Evolutionary conservation across 2,329 filamentous ascomycete species (phyloP), one percentile per base, ranked within the genome.

Genomic region (Cytospora leucostoma): DNA sequence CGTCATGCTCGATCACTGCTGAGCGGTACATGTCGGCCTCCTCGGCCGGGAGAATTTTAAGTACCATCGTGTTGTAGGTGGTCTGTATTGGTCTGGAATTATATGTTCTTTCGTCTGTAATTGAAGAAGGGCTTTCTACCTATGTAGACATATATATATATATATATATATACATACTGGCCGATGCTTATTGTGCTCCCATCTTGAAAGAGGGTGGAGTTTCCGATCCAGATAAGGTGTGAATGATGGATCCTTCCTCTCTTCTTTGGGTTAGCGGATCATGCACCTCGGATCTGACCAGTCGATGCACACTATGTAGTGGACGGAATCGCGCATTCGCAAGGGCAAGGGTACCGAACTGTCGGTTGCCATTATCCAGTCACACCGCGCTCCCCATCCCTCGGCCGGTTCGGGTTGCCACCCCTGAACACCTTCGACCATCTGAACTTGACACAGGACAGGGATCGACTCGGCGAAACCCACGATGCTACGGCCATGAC

Each of bases 1-100:
- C 78, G 4, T 65, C 68, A 17, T 55, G 65, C 67, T 80, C 78
- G 51, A 80, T 77, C 55, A 73, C 69, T 19, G 72, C 71, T 38
- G 72, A 69, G 34, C 75, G 76, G 34, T 62, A 59, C 21, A 74
- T 74, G 67, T 80, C 78, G 44, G 71, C 71, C 50, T 71, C 73
- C 7, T 67, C 73, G 19, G 76, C 76, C 27, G 70, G 68, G 10
- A 72, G 68, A 15, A 78, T 67, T 68, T 74, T 66, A 33, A 80
- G 76, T 51, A 74, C 71, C 78, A 80, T 80, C 13, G 35, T 68
- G 44, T 44, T 19, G 17, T 3, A 15, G 17, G 40, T 44, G 7
- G n/a, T 3, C 40, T 44, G n/a, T n/a, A n/a, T n/a, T n/a, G n/a
- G n/a, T 44, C 40, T 44, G n/a, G 15, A 17, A 44, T 2, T 3